These are phyloP conservation scores for Sphagnum contortum DNA, from an alignment of 225 moss, liverwort and hornwort species.

Conservation along the genomic window DNA sequence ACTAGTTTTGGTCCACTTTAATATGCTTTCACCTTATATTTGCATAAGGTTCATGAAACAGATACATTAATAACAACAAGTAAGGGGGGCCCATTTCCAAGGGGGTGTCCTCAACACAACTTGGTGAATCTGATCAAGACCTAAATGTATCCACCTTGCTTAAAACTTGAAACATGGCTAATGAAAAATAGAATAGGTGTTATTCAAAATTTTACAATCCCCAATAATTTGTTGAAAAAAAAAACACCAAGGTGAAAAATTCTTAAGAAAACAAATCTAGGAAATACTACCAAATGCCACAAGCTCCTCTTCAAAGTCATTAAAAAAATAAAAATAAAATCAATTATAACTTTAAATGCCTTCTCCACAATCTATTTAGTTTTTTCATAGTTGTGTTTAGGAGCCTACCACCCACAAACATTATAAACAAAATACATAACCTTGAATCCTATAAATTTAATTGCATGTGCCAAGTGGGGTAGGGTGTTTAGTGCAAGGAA, in stretches of 20 bases:
- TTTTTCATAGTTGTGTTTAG: constrained; percentile 68
- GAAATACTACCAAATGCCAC: constrained; percentile 96
- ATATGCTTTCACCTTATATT: too few species aligned
- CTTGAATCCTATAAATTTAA: not conserved
- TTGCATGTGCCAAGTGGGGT: too few species aligned
- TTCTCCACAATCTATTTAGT: constrained; percentile 64
- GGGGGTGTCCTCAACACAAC: constrained; percentile 48
- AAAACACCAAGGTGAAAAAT: too few species aligned
- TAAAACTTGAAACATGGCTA: too few species aligned
- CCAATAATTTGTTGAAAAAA: too few species aligned
- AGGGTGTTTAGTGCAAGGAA: too few species aligned
- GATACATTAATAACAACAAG: constrained; percentile 81
- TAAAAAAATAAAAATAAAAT: too few species aligned
- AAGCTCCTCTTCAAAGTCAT: constrained; percentile 75
- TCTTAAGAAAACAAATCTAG: constrained; percentile 30
- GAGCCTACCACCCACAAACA: constrained; percentile 41
- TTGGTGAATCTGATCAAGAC: constrained; percentile 48
- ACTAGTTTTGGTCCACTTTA: too few species aligned
- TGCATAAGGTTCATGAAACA: not conserved
- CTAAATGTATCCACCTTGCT: too few species aligned
- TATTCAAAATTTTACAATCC: too few species aligned
- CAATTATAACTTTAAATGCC: constrained; percentile 67
- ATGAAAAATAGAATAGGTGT: too few species aligned
- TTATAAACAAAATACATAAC: not conserved
- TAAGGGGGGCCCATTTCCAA: constrained; percentile 30